Conservation (phyloP, 495 filamentous ascomycete species). For the Aspergillus coremiiformis region DNA sequence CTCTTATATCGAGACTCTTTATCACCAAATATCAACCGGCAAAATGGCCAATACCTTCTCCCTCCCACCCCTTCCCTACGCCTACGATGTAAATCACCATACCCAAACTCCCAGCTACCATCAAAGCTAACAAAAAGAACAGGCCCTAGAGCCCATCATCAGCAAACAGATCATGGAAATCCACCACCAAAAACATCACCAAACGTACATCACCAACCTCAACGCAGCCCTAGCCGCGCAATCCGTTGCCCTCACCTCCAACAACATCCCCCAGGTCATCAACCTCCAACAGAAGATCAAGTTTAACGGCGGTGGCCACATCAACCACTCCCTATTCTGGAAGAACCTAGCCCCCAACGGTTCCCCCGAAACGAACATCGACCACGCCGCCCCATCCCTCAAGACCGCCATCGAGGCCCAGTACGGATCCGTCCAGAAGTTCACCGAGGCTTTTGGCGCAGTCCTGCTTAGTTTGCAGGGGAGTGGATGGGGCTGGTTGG, state of each 20-base stretch:
- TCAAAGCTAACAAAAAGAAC: slow-evolving; percentile 5
- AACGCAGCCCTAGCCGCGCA: slow-evolving; percentile 49
- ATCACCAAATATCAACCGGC: not conserved
- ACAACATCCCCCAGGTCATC: slow-evolving; percentile 55
- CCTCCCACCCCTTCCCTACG: slow-evolving; percentile 38
- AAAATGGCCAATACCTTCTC: slow-evolving; percentile 21
- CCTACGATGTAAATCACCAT: slow-evolving; percentile 30
- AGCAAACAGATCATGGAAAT: slow-evolving; percentile 94
- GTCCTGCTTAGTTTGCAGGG: slow-evolving; percentile 83
- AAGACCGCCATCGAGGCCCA: slow-evolving; percentile 56
- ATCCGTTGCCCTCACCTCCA: slow-evolving; percentile 32
- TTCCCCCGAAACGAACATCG: slow-evolving; percentile 57
- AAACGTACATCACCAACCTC: slow-evolving; percentile 58
- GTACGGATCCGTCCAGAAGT: slow-evolving; percentile 61
- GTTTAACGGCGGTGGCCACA: slow-evolving; percentile 91
- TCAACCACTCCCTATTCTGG: slow-evolving; percentile 93
- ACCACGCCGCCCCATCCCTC: slow-evolving; percentile 43
- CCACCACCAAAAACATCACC: slow-evolving; percentile 61
- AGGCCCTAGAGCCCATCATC: slow-evolving; percentile 88
- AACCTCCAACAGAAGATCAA: slow-evolving; percentile 76
- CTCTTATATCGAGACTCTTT: too few relatives aligned
- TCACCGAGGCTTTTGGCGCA: slow-evolving; percentile 61
- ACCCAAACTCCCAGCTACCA: not conserved
- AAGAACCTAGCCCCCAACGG: slow-evolving; percentile 69
- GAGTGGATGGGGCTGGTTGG: slow-evolving; percentile 90